Evolutionary conservation across 768 basidiomycete genomes (phyloP), one percentile per base, ranked within the genome.

Genomic region (Cantharellus anzutake): DNA sequence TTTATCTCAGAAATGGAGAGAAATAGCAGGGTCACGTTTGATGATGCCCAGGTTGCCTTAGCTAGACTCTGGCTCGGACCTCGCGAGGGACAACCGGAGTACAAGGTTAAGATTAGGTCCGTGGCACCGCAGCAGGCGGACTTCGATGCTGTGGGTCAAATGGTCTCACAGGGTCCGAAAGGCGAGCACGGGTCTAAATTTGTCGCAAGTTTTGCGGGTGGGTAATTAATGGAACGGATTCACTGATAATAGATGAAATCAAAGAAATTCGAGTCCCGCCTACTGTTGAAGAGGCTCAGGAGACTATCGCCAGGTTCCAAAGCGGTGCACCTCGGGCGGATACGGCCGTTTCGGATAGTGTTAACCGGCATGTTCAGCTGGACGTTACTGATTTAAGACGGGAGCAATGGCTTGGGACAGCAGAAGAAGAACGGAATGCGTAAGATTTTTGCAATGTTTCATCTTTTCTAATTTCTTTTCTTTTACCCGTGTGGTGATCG

Each of bases 41-140:
- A 81, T 63, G 73, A 90, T 68, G 93, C 91, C 0, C 87, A 89
- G 69, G 83, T 89, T 2, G 93, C 93, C 0, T 78, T 91, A 20
- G 78, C 84, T 4, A 78, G 83, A 4, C 74, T 82, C 65, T 90
- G 84, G 84, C 72, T 87, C 44, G 82, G 66, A 7, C 38, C 20
- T 5, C 60, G 64, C 16, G 51, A 60, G n/a, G 57, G 34, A 66
- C 62, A 64, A 73, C 66, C 5, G 68, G 52, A 55, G 11, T 55
- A 11, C 38, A 37, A 55, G 35, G 52, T 55, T 7, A 55, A 11
- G 52, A 37, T 55, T 37, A 55, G 38, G 35, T 11, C 52, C 35
- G 11, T 37, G 35, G 52, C 7, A 11, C 11, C 52, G 14, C 14
- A 11, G 35, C 52, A 55, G 35, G 52, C 11, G 7, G 52, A 55